A percentile compares a stretch with the other conserved stretches of the same genome.
Conservation (phyloP, 768 basidiomycete genomes). For the Trametes sanguinea region DNA sequence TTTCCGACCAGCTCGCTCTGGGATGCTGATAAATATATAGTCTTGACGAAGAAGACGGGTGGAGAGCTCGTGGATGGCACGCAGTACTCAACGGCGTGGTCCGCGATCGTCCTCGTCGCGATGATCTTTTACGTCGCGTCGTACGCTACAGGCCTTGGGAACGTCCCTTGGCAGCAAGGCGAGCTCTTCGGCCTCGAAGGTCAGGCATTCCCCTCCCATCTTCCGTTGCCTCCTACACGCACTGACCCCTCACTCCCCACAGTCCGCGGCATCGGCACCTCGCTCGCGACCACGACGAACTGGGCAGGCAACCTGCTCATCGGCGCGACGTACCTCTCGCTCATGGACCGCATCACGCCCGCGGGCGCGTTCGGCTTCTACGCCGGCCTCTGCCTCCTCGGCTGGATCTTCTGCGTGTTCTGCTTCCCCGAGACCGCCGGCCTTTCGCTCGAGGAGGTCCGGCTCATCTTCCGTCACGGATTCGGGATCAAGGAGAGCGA, state of each 20-base stretch:
- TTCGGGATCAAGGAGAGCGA: constrained; percentile 65
- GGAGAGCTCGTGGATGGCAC: constrained; percentile 60
- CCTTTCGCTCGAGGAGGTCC: constrained; percentile 67
- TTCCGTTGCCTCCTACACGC: neutral
- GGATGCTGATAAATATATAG: constrained; percentile 33
- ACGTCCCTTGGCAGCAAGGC: constrained; percentile 87
- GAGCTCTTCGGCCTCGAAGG: constrained; percentile 81
- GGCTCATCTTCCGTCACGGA: constrained; percentile 59
- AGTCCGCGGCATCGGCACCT: constrained; percentile 80
- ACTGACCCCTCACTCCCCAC: neutral
- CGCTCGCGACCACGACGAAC: constrained; percentile 73
- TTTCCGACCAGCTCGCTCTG: neutral
- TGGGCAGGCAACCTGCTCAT: constrained; percentile 80
- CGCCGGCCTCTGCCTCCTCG: constrained; percentile 68
- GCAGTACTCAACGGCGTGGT: constrained; percentile 62
- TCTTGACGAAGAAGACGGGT: constrained; percentile 61
- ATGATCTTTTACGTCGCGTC: constrained; percentile 85
- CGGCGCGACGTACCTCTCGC: constrained; percentile 75
- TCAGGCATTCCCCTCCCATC: constrained; percentile 28
- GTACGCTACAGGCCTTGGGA: constrained; percentile 78
- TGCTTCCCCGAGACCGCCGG: constrained; percentile 85
- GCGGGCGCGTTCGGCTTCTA: constrained; percentile 79
- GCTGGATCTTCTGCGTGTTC: constrained; percentile 65
- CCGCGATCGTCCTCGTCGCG: constrained; percentile 67
- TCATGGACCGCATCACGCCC: constrained; percentile 74